phyloP scores from a whole-genome alignment of 345 rosid species.

The Ceriops decandra region DNA sequence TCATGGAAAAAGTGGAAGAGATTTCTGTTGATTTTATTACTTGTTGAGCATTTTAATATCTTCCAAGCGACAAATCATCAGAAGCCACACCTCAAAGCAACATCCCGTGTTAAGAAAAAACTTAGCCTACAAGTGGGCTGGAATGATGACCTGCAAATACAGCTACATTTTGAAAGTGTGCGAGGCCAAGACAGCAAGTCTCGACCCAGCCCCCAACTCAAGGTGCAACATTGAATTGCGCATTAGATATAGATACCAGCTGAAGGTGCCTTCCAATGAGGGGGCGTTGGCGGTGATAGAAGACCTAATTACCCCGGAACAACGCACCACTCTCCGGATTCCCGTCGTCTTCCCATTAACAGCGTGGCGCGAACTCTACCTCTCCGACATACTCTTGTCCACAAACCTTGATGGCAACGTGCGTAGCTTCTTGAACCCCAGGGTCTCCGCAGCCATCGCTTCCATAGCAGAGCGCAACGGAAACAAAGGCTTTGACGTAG shows the following conservation, averaged over 20 bases:
- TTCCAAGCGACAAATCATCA: too few species aligned
- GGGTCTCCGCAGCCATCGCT: slow-evolving; percentile 3
- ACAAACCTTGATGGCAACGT: slow-evolving; percentile 3
- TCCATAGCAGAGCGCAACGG: neutral
- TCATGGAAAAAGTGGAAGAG: too few species aligned
- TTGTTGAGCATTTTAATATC: too few species aligned
- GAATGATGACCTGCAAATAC: too few species aligned
- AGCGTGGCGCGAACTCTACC: slow-evolving; percentile 13
- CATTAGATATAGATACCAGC: slow-evolving; percentile 12
- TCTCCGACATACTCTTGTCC: neutral
- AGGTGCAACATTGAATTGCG: slow-evolving; percentile 6
- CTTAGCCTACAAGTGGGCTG: too few species aligned
- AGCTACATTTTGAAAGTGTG: too few species aligned
- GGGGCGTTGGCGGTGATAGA: neutral
- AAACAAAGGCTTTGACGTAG: slow-evolving; percentile 3
- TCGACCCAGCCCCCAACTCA: neutral
- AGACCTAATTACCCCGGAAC: slow-evolving; percentile 12
- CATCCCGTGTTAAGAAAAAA: too few species aligned
- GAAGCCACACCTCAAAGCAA: too few species aligned
- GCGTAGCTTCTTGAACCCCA: neutral
- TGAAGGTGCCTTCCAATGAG: slow-evolving; percentile 7
- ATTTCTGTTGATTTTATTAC: too few species aligned
- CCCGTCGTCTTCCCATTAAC: slow-evolving; percentile 10
- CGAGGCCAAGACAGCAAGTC: too few species aligned
- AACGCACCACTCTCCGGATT: neutral